Evolutionary conservation across 2,329 filamentous ascomycete genomes (phyloP).

Genomic region (Phyllachora maydis): DNA sequence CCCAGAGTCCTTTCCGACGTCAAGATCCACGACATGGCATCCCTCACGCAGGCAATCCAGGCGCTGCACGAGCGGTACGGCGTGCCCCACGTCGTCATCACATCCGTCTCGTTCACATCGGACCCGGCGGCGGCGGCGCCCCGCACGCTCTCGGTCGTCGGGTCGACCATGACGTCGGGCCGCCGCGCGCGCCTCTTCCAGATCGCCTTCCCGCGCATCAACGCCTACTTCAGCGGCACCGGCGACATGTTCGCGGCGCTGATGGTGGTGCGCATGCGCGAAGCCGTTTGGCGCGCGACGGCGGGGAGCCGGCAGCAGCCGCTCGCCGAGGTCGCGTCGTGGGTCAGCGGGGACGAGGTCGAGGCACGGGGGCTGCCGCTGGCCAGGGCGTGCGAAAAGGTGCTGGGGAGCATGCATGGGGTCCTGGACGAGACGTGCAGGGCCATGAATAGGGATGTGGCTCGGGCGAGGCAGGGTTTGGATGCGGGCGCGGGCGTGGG

Average conservation of each 20-base stretch:
- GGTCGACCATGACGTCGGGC: slow-evolving; percentile 46
- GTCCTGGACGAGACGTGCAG: slow-evolving; percentile 50
- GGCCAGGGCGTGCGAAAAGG: slow-evolving; percentile 65
- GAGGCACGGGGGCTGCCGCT: slow-evolving; percentile 53
- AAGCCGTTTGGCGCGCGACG: slow-evolving; percentile 40
- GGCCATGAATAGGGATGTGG: slow-evolving; percentile 33
- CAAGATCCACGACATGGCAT: slow-evolving; percentile 55
- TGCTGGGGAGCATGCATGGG: slow-evolving; percentile 81
- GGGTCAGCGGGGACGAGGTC: slow-evolving; percentile 61
- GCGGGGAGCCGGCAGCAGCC: slow-evolving; percentile 23
- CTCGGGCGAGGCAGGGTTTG: slow-evolving; percentile 18
- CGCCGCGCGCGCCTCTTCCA: slow-evolving; percentile 66
- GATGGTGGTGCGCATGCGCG: slow-evolving; percentile 68
- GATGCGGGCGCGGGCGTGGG: slow-evolving; percentile 18
- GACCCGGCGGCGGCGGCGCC: slow-evolving; percentile 26
- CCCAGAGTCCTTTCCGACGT: slow-evolving; percentile 67
- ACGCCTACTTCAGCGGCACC: slow-evolving; percentile 90
- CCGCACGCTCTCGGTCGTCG: slow-evolving; percentile 45
- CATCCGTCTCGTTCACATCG: slow-evolving; percentile 59
- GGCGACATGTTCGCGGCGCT: slow-evolving; percentile 97
- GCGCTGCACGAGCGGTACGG: slow-evolving; percentile 55
- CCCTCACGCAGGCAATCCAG: slow-evolving; percentile 53
- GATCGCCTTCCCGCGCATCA: slow-evolving; percentile 67
- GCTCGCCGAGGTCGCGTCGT: too few relatives aligned
- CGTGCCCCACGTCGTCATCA: slow-evolving; percentile 81